Percentiles rank a stretch among this genome's conserved stretches.
phyloP scores from a whole-genome alignment of 768 basidiomycete species.

The Xanthoconium stramineum region DNA sequence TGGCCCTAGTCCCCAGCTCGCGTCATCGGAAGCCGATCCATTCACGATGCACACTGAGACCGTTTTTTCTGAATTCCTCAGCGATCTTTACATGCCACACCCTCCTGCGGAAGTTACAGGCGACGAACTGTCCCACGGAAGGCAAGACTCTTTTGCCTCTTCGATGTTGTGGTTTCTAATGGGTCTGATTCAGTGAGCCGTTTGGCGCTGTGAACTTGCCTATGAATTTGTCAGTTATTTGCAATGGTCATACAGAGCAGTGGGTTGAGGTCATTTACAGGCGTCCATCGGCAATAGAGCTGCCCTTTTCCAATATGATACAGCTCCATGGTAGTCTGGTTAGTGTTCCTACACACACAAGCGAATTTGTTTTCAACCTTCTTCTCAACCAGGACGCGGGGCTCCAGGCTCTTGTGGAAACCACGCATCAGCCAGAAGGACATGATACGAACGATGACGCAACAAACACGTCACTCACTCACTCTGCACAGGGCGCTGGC shows the following conservation, averaged over 20 bases:
- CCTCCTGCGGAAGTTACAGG: background rate
- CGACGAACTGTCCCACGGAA: background rate
- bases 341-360: background rate
- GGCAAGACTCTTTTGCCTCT: background rate
- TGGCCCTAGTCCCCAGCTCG: background rate
- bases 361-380: background rate
- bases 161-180: background rate
- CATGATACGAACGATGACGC: background rate
- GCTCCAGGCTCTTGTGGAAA: background rate
- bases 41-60: no score
- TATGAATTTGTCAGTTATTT: conserved; percentile 1
- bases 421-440: background rate
- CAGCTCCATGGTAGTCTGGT: background rate
- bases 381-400: background rate
- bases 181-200: background rate
- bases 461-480: background rate
- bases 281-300: background rate
- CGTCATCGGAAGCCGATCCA: background rate
- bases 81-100: no score
- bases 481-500: background rate
- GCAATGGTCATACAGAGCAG: background rate
- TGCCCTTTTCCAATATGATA: background rate
- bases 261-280: background rate
- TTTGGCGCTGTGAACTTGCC: background rate
- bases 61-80: no score